A percentile compares a stretch with the other conserved stretches of the same genome.
Conservation (phyloP, 345 rosid genomes). For the Gynandropsis gynandra region DNA sequence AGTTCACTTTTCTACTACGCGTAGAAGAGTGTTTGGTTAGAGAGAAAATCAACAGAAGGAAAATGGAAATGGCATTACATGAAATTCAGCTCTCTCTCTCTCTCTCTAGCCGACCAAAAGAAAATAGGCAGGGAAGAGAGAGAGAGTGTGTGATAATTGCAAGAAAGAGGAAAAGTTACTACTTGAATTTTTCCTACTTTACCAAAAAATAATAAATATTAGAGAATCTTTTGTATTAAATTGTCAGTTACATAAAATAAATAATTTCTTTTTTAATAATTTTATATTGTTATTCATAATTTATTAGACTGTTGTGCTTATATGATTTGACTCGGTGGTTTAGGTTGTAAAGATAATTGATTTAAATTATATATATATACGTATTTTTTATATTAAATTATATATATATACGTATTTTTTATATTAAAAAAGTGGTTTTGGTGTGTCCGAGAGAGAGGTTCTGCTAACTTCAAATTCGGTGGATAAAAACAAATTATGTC, state of each 20-base stretch:
- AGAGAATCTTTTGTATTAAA: slow-evolving; percentile 15
- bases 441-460: too few species aligned
- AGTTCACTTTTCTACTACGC: slow-evolving; percentile 13
- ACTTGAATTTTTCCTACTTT: slow-evolving; percentile 15
- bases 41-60: slow-evolving; percentile 18
- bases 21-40: slow-evolving; percentile 20
- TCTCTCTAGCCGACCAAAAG: slow-evolving; percentile 19
- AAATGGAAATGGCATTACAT: slow-evolving; percentile 3
- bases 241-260: neutral
- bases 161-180: slow-evolving; percentile 17
- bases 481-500: too few species aligned
- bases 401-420: too few species aligned
- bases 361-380: too few species aligned
- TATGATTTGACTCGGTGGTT: neutral
- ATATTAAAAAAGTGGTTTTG: too few species aligned
- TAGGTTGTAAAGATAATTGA: slow-evolving; percentile 24
- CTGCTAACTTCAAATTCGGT: too few species aligned
- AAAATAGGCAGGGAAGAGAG: slow-evolving; percentile 4
- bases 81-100: slow-evolving; percentile 14
- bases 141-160: slow-evolving; percentile 12
- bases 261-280: neutral
- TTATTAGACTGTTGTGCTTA: too few species aligned
- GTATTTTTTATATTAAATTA: too few species aligned
- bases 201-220: slow-evolving; percentile 19
- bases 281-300: neutral